Base-by-base conservation (phyloP, 2,329 filamentous ascomycete species). In the Arthrobotrys sphaeroides region DNA sequence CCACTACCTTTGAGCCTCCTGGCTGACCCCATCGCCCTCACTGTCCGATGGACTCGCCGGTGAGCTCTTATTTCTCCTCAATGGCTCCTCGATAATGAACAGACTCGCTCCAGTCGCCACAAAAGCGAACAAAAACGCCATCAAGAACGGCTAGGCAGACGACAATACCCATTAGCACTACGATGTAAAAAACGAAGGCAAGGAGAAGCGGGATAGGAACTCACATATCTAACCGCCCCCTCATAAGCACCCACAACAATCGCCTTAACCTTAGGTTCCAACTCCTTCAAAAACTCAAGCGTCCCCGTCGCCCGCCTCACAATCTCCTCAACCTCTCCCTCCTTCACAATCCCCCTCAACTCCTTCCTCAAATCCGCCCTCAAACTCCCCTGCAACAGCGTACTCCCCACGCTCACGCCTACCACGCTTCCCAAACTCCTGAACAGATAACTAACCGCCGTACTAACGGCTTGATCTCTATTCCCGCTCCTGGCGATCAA, bases 391-490 rank as follows among this genome's bases (percentile, higher is more conserved):
- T 94, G 92, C 49, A 93, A 86, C 5, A 92, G 86, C 0, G 90
- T 91, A 0, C 90, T 88, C 59, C 87, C 87, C 69, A 92, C 83
- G n/a, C 90, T 90, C 66, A 93, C 85, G 9, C 91, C 87, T 40
- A 89, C 85, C 7, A 89, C 87, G 13, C 85, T 87, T 9, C 88
- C 92, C 0, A 94, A 84, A 0, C 90, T 90, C 40, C 91, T 89
- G 84, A 94, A 94, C 22, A 94, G 87, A 82, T 94, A 94, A 18
- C 89, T 91, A 81, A 90, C 93, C 5, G 92, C 91, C 13, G 91
- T 91, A 2, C 89, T 90, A 0, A 94, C 87, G 1, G 92, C 91
- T 76, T 91, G 89, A 78, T 94, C 91, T 45, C 88, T 85, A 2
- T 85, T 84, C 0, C 87, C 83, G 0, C 90, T 87, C 80, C 93